Percentiles rank a stretch among this genome's conserved stretches.
These are phyloP conservation scores for Microthlaspi erraticum DNA, from an alignment of 345 rosid genomes.

Conservation along the genomic window DNA sequence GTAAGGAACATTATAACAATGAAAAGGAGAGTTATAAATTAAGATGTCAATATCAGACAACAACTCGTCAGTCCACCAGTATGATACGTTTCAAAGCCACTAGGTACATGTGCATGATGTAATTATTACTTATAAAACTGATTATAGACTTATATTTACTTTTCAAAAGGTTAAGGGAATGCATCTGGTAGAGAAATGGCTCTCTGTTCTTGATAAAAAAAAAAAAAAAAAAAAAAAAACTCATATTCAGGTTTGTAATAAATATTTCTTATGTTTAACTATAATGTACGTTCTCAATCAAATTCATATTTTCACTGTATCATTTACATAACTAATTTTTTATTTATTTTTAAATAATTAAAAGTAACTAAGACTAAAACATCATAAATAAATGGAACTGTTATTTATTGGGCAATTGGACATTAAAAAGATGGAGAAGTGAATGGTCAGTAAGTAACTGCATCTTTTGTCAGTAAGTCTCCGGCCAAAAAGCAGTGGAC, in stretches of 20 bases:
- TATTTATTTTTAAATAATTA: too few relatives aligned
- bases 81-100: slow-evolving; percentile 34
- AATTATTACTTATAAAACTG: slow-evolving; percentile 20
- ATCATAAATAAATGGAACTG: background rate
- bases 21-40: slow-evolving; percentile 40
- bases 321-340: too few relatives aligned
- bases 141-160: background rate
- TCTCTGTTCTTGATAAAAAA: too few relatives aligned
- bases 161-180: background rate
- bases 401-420: too few relatives aligned
- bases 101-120: slow-evolving; percentile 45
- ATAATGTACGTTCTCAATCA: too few relatives aligned
- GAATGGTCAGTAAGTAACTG: slow-evolving; percentile 20
- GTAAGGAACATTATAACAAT: slow-evolving; percentile 37
- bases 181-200: too few relatives aligned
- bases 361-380: too few relatives aligned
- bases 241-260: background rate
- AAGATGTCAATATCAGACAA: slow-evolving; percentile 46
- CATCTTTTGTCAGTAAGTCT: background rate
- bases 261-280: background rate
- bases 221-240: too few relatives aligned
- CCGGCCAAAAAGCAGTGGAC: slow-evolving; percentile 22
- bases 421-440: slow-evolving; percentile 22
- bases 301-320: too few relatives aligned
- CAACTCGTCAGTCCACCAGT: slow-evolving; percentile 35